Conservation (phyloP, 805 yeast species). For the Babjeviella inositovora region DNA sequence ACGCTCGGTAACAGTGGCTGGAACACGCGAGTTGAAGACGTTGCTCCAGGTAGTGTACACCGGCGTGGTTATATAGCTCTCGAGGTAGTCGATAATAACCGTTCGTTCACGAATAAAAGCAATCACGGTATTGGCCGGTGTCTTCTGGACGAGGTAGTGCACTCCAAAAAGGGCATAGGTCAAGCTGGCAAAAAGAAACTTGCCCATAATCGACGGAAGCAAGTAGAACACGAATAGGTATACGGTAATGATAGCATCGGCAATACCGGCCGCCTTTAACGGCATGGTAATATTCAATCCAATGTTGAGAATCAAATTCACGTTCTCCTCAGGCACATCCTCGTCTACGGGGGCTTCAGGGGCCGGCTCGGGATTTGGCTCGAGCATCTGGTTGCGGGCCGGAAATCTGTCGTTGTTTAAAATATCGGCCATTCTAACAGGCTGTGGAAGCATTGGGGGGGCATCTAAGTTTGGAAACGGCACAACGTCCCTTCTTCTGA, state of each 20-base stretch:
- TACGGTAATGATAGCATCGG: constrained; percentile 10
- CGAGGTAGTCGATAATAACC: not conserved
- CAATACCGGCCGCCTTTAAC: constrained; percentile 5
- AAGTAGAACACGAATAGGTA: constrained; percentile 25
- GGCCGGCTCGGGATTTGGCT: not conserved
- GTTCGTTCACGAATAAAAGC: constrained; percentile 1
- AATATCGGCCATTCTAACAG: constrained; percentile 5
- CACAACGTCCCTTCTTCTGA: too few species aligned
- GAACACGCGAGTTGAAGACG: constrained; percentile 7
- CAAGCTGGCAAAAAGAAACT: constrained; percentile 6
- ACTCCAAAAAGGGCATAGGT: constrained; percentile 6
- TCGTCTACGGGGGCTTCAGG: not conserved
- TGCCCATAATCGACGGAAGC: constrained; percentile 31
- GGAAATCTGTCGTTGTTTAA: constrained; percentile 5
- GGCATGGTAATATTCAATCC: constrained; percentile 1
- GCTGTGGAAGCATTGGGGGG: constrained; percentile 2
- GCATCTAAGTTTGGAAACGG: constrained; percentile 8
- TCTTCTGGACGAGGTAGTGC: constrained; percentile 2
- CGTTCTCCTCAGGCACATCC: not conserved
- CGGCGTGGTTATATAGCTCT: constrained; percentile 7
- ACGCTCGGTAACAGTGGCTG: constrained; percentile 19
- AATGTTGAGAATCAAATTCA: not conserved
- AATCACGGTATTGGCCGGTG: constrained; percentile 2
- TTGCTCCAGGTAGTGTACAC: constrained; percentile 4
- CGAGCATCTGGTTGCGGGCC: not conserved